A percentile compares a stretch with the other conserved stretches of the same genome.
phyloP scores from a whole-genome alignment of 2,329 filamentous ascomycete species.

The Colletotrichum godetiae region DNA sequence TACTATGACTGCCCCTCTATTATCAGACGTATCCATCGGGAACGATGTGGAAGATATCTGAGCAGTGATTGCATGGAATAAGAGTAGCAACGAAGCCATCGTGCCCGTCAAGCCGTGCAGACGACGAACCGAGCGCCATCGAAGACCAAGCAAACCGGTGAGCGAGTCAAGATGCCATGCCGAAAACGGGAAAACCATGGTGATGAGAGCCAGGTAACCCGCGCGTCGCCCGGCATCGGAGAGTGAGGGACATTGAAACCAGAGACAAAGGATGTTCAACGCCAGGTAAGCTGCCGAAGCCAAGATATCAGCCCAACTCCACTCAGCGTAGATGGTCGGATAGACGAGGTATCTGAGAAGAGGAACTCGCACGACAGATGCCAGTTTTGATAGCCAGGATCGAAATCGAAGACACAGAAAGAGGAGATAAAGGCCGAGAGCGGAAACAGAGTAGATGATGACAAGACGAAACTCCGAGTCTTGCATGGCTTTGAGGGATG shows the following conservation, averaged over 20 bases:
- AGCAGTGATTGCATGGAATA: neutral
- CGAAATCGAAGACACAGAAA: neutral
- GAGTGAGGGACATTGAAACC: neutral
- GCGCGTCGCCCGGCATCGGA: neutral
- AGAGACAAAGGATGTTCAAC: slow-evolving; percentile 13
- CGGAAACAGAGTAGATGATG: slow-evolving; percentile 5
- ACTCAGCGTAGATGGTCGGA: neutral
- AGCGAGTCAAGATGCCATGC: neutral
- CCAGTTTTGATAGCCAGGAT: neutral
- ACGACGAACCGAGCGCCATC: neutral
- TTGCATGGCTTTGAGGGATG: neutral
- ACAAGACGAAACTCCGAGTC: neutral
- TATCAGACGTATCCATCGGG: neutral
- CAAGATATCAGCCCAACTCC: slow-evolving; percentile 2
- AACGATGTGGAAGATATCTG: neutral
- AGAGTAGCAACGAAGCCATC: neutral
- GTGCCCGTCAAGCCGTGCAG: neutral
- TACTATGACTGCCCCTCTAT: neutral
- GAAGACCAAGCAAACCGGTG: neutral
- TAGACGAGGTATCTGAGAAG: slow-evolving; percentile 1
- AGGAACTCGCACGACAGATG: neutral
- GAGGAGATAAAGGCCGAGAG: neutral
- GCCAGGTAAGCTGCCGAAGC: neutral
- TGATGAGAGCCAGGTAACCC: neutral
- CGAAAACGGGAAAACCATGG: neutral